Base-by-base conservation (phyloP, 768 basidiomycete species). In the Mrakia frigida region DNA sequence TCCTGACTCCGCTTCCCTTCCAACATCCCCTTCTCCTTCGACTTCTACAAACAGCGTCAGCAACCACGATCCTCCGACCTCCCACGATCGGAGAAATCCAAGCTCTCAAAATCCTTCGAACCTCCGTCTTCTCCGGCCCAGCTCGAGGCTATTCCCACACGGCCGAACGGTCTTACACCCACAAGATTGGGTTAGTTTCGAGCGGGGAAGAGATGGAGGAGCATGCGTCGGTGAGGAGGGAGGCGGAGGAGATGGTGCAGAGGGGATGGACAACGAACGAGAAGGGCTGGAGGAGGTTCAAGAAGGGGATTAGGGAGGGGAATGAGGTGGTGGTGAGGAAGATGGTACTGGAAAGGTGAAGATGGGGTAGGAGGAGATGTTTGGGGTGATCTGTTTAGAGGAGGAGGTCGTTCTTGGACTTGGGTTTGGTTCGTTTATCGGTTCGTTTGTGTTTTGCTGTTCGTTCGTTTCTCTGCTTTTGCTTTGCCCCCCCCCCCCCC, bases 281-380 rank as follows among this genome's bases (percentile, higher is more conserved):
- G 69, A 53, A 53, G 46, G 69, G 21, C 6, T 70, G 69, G 69
- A 50, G 33, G 31, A 43, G 7, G 69, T 70, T 70, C 16, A 70
- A 70, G 28, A 70, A 50, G 69, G 69, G 69, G 65, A 23, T 68
- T 2, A 68, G 65, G 39, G 65, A 68, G 39, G 39, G 65, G n/a
- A 68, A 68, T n/a, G 35, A 39, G 65, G 65, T 18, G 33, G 65
- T 68, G 1, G 65, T 41, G 6, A 68, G 65, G 65, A 68, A 41
- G 65, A 68, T 68, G 65, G 65, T 68, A 10, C n/a, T 68, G 21
- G 39, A 37, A 25, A 35, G 65, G 25, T 68, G n/a, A n/a, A 31
- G 31, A 28, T 61, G 21, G 10, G 16, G 5, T 14, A 4, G 14
- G 2, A 18, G 46, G 46, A 18, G 46, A n/a, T n/a, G 46, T 6